phyloP scores from a whole-genome alignment of 2,329 filamentous ascomycete species.

The Colletotrichum phormii region DNA sequence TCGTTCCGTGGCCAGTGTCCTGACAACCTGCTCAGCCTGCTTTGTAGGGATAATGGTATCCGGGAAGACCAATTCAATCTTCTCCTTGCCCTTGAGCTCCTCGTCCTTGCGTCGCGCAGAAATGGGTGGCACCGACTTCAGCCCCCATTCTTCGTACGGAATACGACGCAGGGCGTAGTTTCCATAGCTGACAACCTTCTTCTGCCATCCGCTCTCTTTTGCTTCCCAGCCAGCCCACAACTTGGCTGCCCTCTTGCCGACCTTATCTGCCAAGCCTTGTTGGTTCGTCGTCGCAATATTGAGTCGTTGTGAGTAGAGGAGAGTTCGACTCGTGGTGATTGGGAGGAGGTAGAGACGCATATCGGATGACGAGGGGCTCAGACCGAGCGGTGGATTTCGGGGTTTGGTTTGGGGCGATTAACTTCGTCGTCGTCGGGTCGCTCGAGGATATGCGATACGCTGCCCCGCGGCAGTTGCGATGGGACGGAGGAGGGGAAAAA shows the following conservation, averaged over 20 bases:
- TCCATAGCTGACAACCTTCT: conserved; percentile 84
- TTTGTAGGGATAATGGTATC: conserved; percentile 73
- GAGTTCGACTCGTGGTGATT: conserved; percentile 88
- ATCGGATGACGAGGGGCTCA: conserved; percentile 11
- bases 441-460: conserved; percentile 10
- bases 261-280: conserved; percentile 72
- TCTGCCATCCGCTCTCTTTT: conserved; percentile 88
- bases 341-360: conserved; percentile 97
- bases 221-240: conserved; percentile 92
- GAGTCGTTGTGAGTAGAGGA: conserved; percentile 90
- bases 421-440: conserved; percentile 7
- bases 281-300: conserved; percentile 65
- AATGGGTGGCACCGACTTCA: conserved; percentile 92
- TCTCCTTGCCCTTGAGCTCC: conserved; percentile 70
- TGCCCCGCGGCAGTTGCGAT: conserved; percentile 20
- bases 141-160: conserved; percentile 96
- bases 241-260: conserved; percentile 76
- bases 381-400: not conserved
- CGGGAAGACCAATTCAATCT: conserved; percentile 83
- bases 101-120: conserved; percentile 74
- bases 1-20: conserved; percentile 80
- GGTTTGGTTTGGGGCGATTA: not conserved
- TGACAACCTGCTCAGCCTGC: conserved; percentile 74
- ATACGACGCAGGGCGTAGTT: conserved; percentile 89
- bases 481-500: not conserved